Base-by-base conservation (phyloP, 352 stramenopile genomes). In the Pythium brachiatum region DNA sequence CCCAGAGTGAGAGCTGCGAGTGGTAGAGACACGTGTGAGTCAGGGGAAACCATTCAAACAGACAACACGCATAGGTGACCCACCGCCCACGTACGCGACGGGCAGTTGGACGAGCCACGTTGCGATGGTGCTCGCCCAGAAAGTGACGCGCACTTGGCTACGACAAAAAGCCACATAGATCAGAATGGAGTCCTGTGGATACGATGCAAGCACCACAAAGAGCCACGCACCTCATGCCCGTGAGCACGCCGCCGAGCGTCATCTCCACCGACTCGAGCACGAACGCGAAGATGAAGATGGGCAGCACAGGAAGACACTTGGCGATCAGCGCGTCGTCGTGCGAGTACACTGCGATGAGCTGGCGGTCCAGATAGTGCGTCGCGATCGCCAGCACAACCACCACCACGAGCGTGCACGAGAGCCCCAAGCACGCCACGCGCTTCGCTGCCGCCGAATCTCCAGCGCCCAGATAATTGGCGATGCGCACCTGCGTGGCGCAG, bases 391-490 rank as follows among this genome's bases (percentile, higher is more conserved):
- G 73, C 34, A 83, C 21, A 12, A 69, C 38, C 11, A 88, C 80
- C 0, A 88, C 76, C 7, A 71, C 59, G 27, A 77, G 59, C 1
- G 81, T 88, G 53, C 83, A 89, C 27, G 71, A 39, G 8, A 91
- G 78, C 0, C 82, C 85, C 7, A 94, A 58, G 23, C 62, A 70
- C 3, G 74, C 76, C 27, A 90, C 75, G 29, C 70, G 64, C 46
- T 89, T 72, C 11, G 84, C 81, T 25, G 70, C 65, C 15, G 73
- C 52, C 0, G 84, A 82, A 41, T 81, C 69, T 1, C 75, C 76
- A 6, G 85, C 83, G 6, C 83, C 83, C 2, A 94, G 62, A 51
- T 92, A 90, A 58, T 88, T 92, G 57, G 83, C 85, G 25, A 92
- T 81, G 25, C 83, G 82, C 38, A 89, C 74, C 58, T 94, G 85